Base-by-base conservation (phyloP, 495 filamentous ascomycete genomes). In the Penicillium coprophilum region DNA sequence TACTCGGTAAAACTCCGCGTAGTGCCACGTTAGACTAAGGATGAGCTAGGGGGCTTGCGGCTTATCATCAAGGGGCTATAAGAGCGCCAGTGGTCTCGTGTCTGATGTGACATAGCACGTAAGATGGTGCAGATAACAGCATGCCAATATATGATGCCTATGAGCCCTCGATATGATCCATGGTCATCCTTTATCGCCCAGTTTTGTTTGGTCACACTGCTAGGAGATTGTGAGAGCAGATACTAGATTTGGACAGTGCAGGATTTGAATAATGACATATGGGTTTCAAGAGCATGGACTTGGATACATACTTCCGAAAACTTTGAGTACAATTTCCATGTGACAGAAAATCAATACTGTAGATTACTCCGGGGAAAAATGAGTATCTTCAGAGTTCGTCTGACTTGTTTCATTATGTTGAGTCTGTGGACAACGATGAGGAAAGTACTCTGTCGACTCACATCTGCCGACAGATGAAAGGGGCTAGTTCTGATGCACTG, bases 51-150 rank as follows among this genome's bases (percentile, higher is more conserved):
- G 19, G 24, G 21, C 15, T 51, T 51, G 23, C 2, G 13, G 4
- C 5, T 30, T n/a, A 43, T 13, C 23, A 54, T 46, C 41, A 54
- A 54, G 52, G 52, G 52, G 41, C 13, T 24, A 17, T 27, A 15
- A 24, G 34, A 7, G 20, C 11, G 9, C 40, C 41, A 54, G 38
- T 54, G 15, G 46, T 38, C 31, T 38, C 52, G 52, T 36, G 36
- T 10, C 10, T 39, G 27, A 39, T 46, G 52, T 24, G 41, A 46
- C 52, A 38, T 54, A 46, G 52, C 52, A 39, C 31, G 43, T 21
- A 46, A 46, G 17, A 54, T 21, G 31, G 20, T n/a, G 13, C 1
- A 54, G n/a, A 36, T 46, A 21, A 10, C 5, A 13, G 40, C 27
- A 47, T 47, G 45, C 27, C 45, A n/a, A 19, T 13, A 10, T 10